phyloP scores from a whole-genome alignment of 2,329 filamentous ascomycete species.

The Pseudovirgaria hyperparasitica region DNA sequence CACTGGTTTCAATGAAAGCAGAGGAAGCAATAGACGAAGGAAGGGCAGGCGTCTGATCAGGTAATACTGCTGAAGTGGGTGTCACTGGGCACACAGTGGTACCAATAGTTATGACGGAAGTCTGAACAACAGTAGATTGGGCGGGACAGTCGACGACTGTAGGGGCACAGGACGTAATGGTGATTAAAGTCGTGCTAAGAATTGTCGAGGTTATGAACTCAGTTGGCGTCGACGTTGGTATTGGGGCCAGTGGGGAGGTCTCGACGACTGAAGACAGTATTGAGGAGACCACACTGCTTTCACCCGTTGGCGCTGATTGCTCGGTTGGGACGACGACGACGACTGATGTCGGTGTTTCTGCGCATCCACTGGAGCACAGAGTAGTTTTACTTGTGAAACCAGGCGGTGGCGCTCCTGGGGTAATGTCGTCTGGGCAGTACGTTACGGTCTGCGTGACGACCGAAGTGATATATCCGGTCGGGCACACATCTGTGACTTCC shows the following conservation, averaged over 20 bases:
- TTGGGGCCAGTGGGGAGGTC: neutral
- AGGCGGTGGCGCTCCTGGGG: slow-evolving; percentile 6
- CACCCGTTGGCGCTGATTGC: neutral
- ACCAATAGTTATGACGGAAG: slow-evolving; percentile 4
- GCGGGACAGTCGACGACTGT: slow-evolving; percentile 3
- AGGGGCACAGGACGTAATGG: slow-evolving; percentile 4
- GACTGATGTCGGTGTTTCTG: slow-evolving; percentile 12
- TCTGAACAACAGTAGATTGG: slow-evolving; percentile 1
- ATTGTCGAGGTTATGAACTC: slow-evolving; percentile 7
- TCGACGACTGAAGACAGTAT: neutral
- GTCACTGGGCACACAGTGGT: slow-evolving; percentile 5
- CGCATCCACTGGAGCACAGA: slow-evolving; percentile 15
- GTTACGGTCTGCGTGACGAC: slow-evolving; percentile 14
- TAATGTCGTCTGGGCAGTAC: slow-evolving; percentile 9
- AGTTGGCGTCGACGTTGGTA: neutral
- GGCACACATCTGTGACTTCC: slow-evolving; percentile 20
- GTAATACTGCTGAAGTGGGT: too few relatives aligned
- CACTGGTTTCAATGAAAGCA: too few relatives aligned
- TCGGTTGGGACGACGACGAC: slow-evolving; percentile 11
- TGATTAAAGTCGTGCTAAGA: slow-evolving; percentile 3
- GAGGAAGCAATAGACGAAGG: too few relatives aligned
- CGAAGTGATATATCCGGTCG: slow-evolving; percentile 20
- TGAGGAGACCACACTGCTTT: neutral
- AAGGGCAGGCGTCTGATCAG: too few relatives aligned
- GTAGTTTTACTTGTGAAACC: slow-evolving; percentile 18